phyloP scores from a whole-genome alignment of 2,329 filamentous ascomycete species.

The Trichoderma pleuroti region DNA sequence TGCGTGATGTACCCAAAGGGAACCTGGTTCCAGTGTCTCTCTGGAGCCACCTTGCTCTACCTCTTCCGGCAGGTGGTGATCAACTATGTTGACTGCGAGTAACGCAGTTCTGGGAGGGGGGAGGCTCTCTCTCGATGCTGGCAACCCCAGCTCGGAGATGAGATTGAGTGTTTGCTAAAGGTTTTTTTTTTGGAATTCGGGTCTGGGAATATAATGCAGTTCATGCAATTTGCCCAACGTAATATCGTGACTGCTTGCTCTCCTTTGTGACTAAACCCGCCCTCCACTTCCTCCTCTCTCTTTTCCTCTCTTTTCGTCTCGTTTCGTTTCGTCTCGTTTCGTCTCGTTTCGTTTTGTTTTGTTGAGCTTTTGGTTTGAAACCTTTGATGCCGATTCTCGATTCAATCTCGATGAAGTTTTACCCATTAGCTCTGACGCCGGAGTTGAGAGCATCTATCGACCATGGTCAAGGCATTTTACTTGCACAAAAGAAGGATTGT shows the following conservation, averaged over 20 bases:
- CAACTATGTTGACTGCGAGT: background rate
- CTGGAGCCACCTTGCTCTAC: background rate
- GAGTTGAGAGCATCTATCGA: background rate
- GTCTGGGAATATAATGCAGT: background rate
- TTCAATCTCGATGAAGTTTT: background rate
- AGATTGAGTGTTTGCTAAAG: background rate
- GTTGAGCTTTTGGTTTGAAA: background rate
- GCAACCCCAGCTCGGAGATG: background rate
- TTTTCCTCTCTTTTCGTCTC: background rate
- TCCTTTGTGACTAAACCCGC: background rate
- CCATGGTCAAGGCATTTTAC: background rate
- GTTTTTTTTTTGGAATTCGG: background rate
- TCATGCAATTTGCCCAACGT: background rate
- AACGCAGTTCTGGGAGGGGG: background rate
- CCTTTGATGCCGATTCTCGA: background rate
- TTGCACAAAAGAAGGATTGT: background rate
- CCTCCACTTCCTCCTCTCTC: background rate
- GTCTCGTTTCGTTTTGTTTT: background rate
- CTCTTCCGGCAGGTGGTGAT: background rate
- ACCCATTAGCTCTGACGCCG: background rate
- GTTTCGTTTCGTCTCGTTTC: background rate
- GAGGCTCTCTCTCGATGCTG: background rate
- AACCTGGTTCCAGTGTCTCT: background rate
- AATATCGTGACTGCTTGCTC: background rate
- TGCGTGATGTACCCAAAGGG: background rate